Base-by-base conservation (phyloP, 2,329 filamentous ascomycete genomes). In the Epichloe bromicola region DNA sequence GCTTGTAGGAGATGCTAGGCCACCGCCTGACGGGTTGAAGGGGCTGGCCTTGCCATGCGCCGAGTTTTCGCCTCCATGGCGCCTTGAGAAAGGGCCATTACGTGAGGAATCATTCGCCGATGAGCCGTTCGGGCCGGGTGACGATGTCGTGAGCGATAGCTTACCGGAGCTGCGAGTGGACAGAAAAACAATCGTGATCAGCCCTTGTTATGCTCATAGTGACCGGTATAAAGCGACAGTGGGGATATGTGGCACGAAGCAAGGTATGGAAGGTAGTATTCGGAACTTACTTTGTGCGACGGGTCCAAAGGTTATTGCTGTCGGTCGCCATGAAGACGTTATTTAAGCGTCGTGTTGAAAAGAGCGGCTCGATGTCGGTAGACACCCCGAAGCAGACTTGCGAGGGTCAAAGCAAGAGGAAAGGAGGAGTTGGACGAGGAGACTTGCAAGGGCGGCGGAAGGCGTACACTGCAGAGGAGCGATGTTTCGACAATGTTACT, bases 111-210 rank as follows among this genome's bases (percentile, higher is more conserved):
- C 72, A 73, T 74, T 67, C 65, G 72, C 66, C 66, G 74, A 65
- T 58, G 65, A 65, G 58, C 78, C 74, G 66, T 69, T 72, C 49
- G 70, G 61, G 62, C 76, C 73, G 59, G 74, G 70, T 63, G 79
- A 79, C 64, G 80, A 74, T 66, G 86, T 94, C 61, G 88, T 84
- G 57, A 97, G 78, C 60, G 89, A 95, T 70, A 96, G 85, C 75
- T 95, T 97, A 78, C 81, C 87, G 70, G 80, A 80, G 75, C 85
- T 93, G 30, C 5, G 47, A 37, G n/a, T 30, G n/a, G 15, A 11
- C 5, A 20, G 23, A 30, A 19, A 11, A 46, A 41, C 19, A 12
- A 14, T 14, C 12, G 19, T 5, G 26, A 26, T 49, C 34, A 49
- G 46, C 40, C 33, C 33, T 39, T n/a, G n/a, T 40, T 14, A 33